Percentiles rank a stretch among this genome's conserved stretches.
phyloP scores from a whole-genome alignment of 179 eudicot genomes.

The Spergularia azorica region DNA sequence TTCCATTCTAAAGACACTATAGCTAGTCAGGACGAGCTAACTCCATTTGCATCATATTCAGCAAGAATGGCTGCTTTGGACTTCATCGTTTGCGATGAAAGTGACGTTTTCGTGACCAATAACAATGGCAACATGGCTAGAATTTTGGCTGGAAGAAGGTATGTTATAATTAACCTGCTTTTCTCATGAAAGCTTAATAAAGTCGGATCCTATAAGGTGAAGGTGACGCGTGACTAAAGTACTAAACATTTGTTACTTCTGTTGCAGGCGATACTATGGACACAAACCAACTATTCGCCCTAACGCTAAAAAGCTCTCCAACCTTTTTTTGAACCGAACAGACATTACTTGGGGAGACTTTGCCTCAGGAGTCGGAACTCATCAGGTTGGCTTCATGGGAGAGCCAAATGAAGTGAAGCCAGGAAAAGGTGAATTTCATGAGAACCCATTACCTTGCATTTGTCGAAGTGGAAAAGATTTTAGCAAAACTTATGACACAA shows the following conservation, averaged over 20 bases:
- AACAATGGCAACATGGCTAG: conserved; percentile 95
- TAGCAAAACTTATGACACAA: conserved; percentile 21
- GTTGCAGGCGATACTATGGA: conserved; percentile 83
- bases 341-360: conserved; percentile 71
- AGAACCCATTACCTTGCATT: conserved; percentile 75
- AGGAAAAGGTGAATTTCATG: conserved; percentile 76
- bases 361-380: conserved; percentile 41
- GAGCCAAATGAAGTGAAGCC: conserved; percentile 67
- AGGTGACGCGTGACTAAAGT: conserved; percentile 1
- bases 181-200: background rate
- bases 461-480: conserved; percentile 41
- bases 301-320: conserved; percentile 63
- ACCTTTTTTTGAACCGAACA: conserved; percentile 46
- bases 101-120: conserved; percentile 85
- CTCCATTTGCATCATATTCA: conserved; percentile 64
- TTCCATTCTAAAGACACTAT: conserved; percentile 70
- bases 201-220: background rate
- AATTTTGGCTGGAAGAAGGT: conserved; percentile 92
- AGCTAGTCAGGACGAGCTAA: conserved; percentile 63
- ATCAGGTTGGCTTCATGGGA: conserved; percentile 82
- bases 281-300: conserved; percentile 93
- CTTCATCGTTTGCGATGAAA: conserved; percentile 79
- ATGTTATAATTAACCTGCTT: conserved; percentile 12
- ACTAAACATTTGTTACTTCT: background rate
- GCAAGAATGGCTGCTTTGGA: conserved; percentile 94